A percentile compares a stretch with the other conserved stretches of the same genome.
These are phyloP conservation scores for Silybum marianum DNA, from an alignment of 129 eudicot species.

Conservation along the genomic window DNA sequence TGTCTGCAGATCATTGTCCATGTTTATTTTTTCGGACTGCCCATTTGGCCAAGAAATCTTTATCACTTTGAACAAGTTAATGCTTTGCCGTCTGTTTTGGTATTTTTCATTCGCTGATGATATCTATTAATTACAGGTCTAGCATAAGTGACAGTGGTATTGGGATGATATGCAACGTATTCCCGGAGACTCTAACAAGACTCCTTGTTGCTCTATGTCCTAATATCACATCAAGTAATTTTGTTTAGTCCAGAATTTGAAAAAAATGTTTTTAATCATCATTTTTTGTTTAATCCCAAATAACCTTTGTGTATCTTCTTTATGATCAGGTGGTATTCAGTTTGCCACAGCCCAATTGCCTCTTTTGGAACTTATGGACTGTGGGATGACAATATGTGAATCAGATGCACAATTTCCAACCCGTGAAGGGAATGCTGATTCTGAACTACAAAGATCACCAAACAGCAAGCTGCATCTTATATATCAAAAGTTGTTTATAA, in stretches of 20 bases:
- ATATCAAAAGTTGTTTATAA: slow-evolving; percentile 84
- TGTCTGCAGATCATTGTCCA: background rate
- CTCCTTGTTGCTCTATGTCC: slow-evolving; percentile 92
- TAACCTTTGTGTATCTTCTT: slow-evolving; percentile 5
- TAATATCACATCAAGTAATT: slow-evolving; percentile 90
- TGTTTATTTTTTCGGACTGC: background rate
- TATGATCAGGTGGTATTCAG: slow-evolving; percentile 80
- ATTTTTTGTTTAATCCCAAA: slow-evolving; percentile 2
- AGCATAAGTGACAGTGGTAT: slow-evolving; percentile 96
- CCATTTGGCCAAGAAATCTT: background rate
- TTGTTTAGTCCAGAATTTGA: background rate
- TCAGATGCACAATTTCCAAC: slow-evolving; percentile 37
- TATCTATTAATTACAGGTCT: slow-evolving; percentile 58
- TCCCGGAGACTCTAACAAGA: slow-evolving; percentile 70
- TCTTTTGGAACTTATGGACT: slow-evolving; percentile 91
- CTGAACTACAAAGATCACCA: slow-evolving; percentile 46
- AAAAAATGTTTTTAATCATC: background rate
- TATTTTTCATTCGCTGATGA: slow-evolving; percentile 9
- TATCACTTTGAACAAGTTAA: background rate
- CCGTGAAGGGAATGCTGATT: slow-evolving; percentile 37
- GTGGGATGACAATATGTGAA: slow-evolving; percentile 94
- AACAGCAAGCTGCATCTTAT: slow-evolving; percentile 59
- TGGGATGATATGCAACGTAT: slow-evolving; percentile 96
- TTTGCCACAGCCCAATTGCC: slow-evolving; percentile 97
- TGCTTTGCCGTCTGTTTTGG: background rate